phyloP scores from a whole-genome alignment of 1,284 basidiomycete species.

The Termitomyces sp. region DNA sequence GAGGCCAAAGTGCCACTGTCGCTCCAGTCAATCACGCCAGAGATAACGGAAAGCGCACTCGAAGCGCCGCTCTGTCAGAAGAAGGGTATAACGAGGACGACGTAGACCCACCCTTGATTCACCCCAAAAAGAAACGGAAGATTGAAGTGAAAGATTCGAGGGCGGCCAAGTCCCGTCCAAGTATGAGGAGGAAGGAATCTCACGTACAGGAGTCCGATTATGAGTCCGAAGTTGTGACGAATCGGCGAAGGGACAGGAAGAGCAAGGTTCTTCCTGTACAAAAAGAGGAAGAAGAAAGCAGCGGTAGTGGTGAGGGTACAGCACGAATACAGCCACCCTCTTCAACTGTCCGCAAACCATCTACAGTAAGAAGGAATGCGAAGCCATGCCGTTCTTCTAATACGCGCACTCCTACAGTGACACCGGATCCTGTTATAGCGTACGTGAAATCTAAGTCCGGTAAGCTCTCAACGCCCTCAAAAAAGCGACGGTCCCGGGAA shows the following conservation, averaged over 20 bases:
- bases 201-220: not conserved
- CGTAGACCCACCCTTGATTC: not conserved
- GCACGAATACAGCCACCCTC: not conserved
- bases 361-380: not conserved
- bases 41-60: constrained; percentile 11
- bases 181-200: not conserved
- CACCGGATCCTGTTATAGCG: constrained; percentile 1
- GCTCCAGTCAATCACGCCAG: not conserved
- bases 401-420: not conserved
- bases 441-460: constrained; percentile 12
- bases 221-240: not conserved
- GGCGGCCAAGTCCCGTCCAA: not conserved
- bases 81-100: not conserved
- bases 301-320: not conserved
- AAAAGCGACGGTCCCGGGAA: not conserved
- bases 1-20: constrained; percentile 5
- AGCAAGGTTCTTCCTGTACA: not conserved
- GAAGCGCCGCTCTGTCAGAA: not conserved
- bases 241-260: not conserved
- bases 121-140: constrained; percentile 13
- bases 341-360: not conserved
- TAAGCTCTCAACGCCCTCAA: constrained; percentile 7
- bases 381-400: not conserved
- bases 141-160: not conserved
- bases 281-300: constrained; percentile 2